Evolutionary conservation across 2,329 filamentous ascomycete genomes (phyloP), one percentile per base, ranked within the genome.

Genomic region (Colletotrichum ledebouriae): DNA sequence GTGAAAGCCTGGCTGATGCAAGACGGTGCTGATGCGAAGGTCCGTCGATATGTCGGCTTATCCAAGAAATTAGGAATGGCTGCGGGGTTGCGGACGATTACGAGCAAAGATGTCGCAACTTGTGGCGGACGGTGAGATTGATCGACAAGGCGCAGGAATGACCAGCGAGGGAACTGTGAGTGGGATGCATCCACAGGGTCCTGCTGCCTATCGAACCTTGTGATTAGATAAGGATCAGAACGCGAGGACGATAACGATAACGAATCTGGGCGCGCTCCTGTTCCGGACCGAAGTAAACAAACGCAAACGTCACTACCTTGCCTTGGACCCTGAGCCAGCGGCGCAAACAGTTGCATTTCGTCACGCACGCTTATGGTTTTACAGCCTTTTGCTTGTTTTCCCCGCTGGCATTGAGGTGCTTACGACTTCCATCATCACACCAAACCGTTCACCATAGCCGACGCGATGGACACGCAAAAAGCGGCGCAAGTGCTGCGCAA

Each of bases 401-500:
- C 29, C 7, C 29, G 29, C 7, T 29, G 6, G 29, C 6, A 29
- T 29, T 29, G 29, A 29, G 29, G 29, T 29, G 29, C 6, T 29
- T 29, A 29, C 29, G 29, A 29, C 29, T 29, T 29, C 29, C 29
- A 29, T 7, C 29, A 29, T 29, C 29, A 29, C 29, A 29, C 29
- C 29, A 29, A 29, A 29, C 7, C 29, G 29, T 29, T 29, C 7
- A 9, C 29, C 0, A 1, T 11, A 64, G 61, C 52, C 20, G 13
- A 4, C 39, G 71, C 25, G 13, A 81, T 81, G 78, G 76, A 76
- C 59, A 58, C 72, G 15, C 62, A 66, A 47, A 78, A 79, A 41
- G 74, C 79, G 13, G 74, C 78, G 22, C 75, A 84, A 37, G 82
- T 85, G 20, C 77, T 89, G 13, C 76, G 79, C 41, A 76, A 82